phyloP scores from a whole-genome alignment of 2,329 filamentous ascomycete species.

The Fusarium sp. region DNA sequence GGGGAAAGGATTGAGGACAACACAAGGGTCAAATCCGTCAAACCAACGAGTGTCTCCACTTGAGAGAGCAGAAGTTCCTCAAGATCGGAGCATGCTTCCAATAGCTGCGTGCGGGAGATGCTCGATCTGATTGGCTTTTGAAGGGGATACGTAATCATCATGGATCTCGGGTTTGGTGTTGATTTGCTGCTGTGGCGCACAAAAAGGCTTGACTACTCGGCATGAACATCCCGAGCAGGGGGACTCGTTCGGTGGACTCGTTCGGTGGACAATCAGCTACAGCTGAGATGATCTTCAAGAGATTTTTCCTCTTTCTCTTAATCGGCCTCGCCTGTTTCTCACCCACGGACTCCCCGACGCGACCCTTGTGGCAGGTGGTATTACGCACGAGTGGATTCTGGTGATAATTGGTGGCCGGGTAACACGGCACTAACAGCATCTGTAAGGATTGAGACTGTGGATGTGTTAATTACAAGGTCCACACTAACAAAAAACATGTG shows the following conservation, averaged over 20 bases:
- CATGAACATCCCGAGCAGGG: constrained; percentile 28
- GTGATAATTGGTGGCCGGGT: neutral
- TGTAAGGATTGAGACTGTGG: neutral
- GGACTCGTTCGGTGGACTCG: neutral
- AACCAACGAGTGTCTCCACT: neutral
- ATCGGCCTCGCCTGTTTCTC: neutral
- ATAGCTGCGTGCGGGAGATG: constrained; percentile 5
- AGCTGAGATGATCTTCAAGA: neutral
- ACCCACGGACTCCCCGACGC: constrained; percentile 11
- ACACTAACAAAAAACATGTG: neutral
- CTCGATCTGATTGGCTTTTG: constrained; percentile 22
- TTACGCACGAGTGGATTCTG: constrained; percentile 14
- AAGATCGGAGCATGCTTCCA: neutral
- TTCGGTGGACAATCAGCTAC: constrained; percentile 2
- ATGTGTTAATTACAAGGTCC: neutral
- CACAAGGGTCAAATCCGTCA: neutral
- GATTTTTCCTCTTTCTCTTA: neutral
- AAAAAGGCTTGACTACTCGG: constrained; percentile 12
- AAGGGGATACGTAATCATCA: neutral
- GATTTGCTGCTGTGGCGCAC: constrained; percentile 16
- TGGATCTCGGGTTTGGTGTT: constrained; percentile 11
- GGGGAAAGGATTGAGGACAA: neutral
- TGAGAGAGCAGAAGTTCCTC: neutral
- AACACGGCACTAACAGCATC: neutral
- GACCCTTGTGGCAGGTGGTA: constrained; percentile 25